Conservation (phyloP, 345 rosid species). For the Viola odorata region DNA sequence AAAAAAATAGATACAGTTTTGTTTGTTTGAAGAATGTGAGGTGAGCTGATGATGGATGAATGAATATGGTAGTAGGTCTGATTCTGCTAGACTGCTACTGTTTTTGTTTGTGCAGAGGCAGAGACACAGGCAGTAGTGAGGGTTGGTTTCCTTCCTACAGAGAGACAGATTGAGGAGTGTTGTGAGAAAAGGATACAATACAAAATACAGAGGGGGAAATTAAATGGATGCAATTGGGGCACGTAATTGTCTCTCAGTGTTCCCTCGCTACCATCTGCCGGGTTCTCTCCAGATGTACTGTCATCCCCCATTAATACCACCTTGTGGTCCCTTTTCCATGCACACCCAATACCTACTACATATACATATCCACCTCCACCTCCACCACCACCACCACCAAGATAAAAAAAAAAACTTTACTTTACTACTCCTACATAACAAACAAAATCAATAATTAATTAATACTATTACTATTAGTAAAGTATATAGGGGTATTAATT, state of each 20-base stretch:
- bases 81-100: conserved; percentile 2
- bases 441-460: background rate
- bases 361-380: conserved; percentile 14
- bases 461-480: background rate
- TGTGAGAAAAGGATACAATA: conserved; percentile 36
- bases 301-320: conserved; percentile 11
- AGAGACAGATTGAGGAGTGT: conserved; percentile 43
- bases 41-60: too few relatives aligned
- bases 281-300: conserved; percentile 14
- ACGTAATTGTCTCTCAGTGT: conserved; percentile 37
- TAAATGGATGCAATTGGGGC: conserved; percentile 53
- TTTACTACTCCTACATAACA: background rate
- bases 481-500: background rate
- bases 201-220: background rate
- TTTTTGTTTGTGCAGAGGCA: conserved; percentile 13
- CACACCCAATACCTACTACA: background rate
- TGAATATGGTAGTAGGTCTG: conserved; percentile 13
- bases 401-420: conserved; percentile 21
- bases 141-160: conserved; percentile 27
- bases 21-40: conserved; percentile 19
- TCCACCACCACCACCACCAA: too few relatives aligned
- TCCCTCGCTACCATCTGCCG: conserved; percentile 55
- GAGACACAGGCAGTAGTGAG: conserved; percentile 6
- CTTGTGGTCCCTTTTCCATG: conserved; percentile 40
- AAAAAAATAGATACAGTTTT: conserved; percentile 1